Evolutionary conservation across 2,329 filamentous ascomycete species (phyloP), one percentile per base, ranked within the genome.

Genomic region (Microsporum canis): DNA sequence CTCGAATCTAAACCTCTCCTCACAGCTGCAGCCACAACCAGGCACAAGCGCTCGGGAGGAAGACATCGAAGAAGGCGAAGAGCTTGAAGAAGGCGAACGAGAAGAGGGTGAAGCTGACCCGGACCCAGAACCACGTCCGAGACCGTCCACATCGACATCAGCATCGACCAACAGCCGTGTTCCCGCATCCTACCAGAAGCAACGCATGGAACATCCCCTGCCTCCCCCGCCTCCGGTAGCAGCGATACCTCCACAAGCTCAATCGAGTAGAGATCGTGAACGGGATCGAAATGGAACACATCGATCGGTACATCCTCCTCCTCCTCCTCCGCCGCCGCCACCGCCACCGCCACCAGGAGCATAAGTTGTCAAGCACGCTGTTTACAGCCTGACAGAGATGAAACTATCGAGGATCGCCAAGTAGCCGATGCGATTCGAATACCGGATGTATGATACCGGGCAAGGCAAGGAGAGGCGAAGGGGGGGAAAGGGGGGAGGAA

Each of bases 151-250:
- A 58, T 29, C 49, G 31, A 6, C 55, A 55, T 23, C 47, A 57
- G 27, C 43, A 59, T 43, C 41, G 51, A 58, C n/a, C 1, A 45
- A n/a, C 2, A 59, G 57, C 57, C 63, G 61, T 8, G 45, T 64
- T 3, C 63, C 63, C 5, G 58, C 63, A 29, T 58, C 60, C 27
- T 64, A 60, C 57, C 53, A 62, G 17, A 27, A 58, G 10, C 14
- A 31, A 17, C 39, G 57, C 12, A 34, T 51, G 57, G 59, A 61
- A 58, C 59, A 61, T 49, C 59, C 59, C 3, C 51, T 62, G n/a
- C 60, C 56, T 27, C 61, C 43, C 34, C 61, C 53, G 4, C 61
- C 59, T 41, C 43, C 43, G 17, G 17, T 23, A 23, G 43, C 23
- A 6, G 43, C 43, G 8, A 29, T 47, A 36, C 61, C 59, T 7